phyloP scores from a whole-genome alignment of 257 asterid species.

The Knoxia roxburghii region DNA sequence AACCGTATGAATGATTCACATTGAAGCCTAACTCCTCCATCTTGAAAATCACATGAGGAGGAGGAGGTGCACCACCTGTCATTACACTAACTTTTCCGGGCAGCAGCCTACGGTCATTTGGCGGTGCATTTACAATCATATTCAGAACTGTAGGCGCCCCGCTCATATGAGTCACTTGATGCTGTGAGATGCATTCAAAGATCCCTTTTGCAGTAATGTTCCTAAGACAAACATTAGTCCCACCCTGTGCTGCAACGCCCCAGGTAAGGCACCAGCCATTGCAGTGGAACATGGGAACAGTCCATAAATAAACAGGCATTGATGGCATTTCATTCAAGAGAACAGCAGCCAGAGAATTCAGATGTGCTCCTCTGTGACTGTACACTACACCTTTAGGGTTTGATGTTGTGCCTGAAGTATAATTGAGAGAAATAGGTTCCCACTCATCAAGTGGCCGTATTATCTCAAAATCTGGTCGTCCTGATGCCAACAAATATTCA shows the following conservation, averaged over 20 bases:
- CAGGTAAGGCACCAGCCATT: slow-evolving; percentile 37
- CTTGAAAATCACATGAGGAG: slow-evolving; percentile 24
- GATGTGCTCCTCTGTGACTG: slow-evolving; percentile 38
- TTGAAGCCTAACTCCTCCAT: slow-evolving; percentile 34
- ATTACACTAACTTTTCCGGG: slow-evolving; percentile 21
- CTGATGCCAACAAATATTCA: slow-evolving; percentile 22
- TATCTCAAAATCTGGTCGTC: slow-evolving; percentile 24
- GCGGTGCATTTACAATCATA: slow-evolving; percentile 25
- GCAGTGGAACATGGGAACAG: slow-evolving; percentile 39
- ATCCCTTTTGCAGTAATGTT: slow-evolving; percentile 27
- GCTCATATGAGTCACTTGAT: slow-evolving; percentile 26
- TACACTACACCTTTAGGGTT: slow-evolving; percentile 33
- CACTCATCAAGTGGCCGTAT: slow-evolving; percentile 26
- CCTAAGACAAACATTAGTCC: slow-evolving; percentile 33
- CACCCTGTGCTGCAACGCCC: slow-evolving; percentile 36
- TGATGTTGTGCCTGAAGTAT: slow-evolving; percentile 39
- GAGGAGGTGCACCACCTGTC: slow-evolving; percentile 42
- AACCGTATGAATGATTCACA: slow-evolving; percentile 32
- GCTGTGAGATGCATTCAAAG: slow-evolving; percentile 17
- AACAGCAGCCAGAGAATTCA: slow-evolving; percentile 27
- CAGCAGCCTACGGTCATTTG: slow-evolving; percentile 17
- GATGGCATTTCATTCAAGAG: slow-evolving; percentile 24
- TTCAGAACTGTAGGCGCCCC: slow-evolving; percentile 39
- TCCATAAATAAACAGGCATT: slow-evolving; percentile 31
- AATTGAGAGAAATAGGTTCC: slow-evolving; percentile 33